Evolutionary conservation across 164 flowering plant species (phyloP), one percentile per base, ranked within the genome.

Genomic region (Magnolia sinica): DNA sequence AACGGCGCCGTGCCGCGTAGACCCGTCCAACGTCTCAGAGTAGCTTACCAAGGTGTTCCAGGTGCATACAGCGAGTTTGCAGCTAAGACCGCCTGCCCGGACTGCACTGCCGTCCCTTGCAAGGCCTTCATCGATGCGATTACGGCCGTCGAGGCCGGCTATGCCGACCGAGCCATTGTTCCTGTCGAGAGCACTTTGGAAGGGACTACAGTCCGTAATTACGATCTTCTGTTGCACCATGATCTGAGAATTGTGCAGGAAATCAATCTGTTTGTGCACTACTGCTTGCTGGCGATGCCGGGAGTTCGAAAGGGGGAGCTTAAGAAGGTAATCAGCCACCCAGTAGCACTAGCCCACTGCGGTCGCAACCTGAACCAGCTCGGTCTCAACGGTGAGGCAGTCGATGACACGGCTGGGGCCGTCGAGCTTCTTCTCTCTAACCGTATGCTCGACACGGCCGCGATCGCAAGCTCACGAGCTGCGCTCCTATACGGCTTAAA

Each of bases 21-120:
- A 55, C 13, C 61, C 16, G 16, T 16, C 23, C 24, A 16, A 20
- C 67, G 67, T 9, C 74, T 72, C 23, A 73, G 77, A 22, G 76
- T 82, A 7, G 81, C 84, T 6, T 82, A 82, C 58, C 84, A 82
- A 70, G 84, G 84, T 14, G 77, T 70, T 8, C 79, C 84, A 7
- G 84, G 84, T 13, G 84, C 84, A 4, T 82, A 78, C 76, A 82
- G 84, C 65, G 84, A 82, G 64, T 70, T 74, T 22, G 84, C 84
- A 3, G 84, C 81, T 3, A 73, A 70, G 55, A 70, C 76, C 20
- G 81, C 84, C 31, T 73, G 63, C 55, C 79, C 81, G n/a, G 70
- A 76, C 13, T 82, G 81, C 68, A 27, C 50, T 51, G 37, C 84
- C 19, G 20, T 82, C 23, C 84, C 84, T 2, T 78, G 84, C 72